Percentiles rank a stretch among this genome's conserved stretches.
Conservation (phyloP, 2,329 filamentous ascomycete genomes). For the Claviceps spartinae region DNA sequence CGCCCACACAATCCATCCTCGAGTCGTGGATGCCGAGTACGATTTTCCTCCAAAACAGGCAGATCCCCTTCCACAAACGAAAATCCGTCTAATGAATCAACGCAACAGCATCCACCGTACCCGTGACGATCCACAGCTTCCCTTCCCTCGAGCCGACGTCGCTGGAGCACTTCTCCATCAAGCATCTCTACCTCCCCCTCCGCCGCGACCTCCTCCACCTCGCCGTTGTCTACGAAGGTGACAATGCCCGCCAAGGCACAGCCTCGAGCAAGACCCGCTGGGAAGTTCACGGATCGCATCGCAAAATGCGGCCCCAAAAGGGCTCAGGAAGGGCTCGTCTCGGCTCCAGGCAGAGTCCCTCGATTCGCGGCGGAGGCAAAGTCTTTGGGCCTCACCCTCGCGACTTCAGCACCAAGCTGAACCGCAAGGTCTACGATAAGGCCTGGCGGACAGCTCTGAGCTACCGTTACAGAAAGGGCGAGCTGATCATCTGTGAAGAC, state of each 20-base stretch:
- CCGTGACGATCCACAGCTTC: constrained; percentile 80
- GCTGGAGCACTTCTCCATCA: constrained; percentile 64
- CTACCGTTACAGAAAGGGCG: constrained; percentile 77
- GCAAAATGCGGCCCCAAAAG: constrained; percentile 79
- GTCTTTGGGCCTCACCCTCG: constrained; percentile 80
- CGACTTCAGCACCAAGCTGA: constrained; percentile 76
- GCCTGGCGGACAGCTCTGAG: constrained; percentile 90
- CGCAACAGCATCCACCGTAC: constrained; percentile 46
- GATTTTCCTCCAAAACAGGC: not conserved
- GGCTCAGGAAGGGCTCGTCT: constrained; percentile 68
- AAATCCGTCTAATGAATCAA: not conserved
- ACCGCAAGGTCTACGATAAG: constrained; percentile 83
- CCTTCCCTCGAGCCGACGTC: constrained; percentile 72
- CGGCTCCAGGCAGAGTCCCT: constrained; percentile 69
- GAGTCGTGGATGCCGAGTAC: constrained; percentile 34
- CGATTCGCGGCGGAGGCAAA: constrained; percentile 75
- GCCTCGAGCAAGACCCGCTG: constrained; percentile 68
- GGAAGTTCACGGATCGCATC: constrained; percentile 71
- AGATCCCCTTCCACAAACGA: not conserved
- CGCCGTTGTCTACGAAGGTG: constrained; percentile 85
- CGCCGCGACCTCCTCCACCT: constrained; percentile 86
- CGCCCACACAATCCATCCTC: constrained; percentile 20
- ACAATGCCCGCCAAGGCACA: constrained; percentile 74
- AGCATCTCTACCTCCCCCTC: constrained; percentile 76
- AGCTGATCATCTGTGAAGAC: constrained; percentile 75